Base-by-base conservation (phyloP, 495 filamentous ascomycete genomes). In the Pseudomonodictys pantanalensis region DNA sequence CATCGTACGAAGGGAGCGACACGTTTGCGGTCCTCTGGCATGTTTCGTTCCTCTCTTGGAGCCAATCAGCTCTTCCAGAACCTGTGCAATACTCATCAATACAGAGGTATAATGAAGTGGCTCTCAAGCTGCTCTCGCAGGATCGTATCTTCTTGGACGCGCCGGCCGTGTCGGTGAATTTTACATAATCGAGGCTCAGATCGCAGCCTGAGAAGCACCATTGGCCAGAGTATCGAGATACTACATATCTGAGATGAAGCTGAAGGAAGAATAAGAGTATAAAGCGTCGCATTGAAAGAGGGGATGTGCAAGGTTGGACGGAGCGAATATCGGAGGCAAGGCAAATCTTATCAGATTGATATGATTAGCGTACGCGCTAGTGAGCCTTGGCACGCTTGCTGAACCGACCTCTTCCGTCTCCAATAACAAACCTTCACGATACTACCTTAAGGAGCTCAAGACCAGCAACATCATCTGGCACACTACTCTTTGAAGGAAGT, bases 261-360 rank as follows among this genome's bases (percentile, higher is more conserved):
- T 30, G 9, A 15, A 56, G 23, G 17, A 56, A 7, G 41, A 56
- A 12, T 11, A 32, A 20, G 15, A 45, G 28, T 29, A 41, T 10
- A 12, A 22, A 15, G n/a, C 17, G 45, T 28, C 26, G 43, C 39
- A 56, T 45, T 10, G 26, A 32, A 22, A 25, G 22, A 33, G 2
- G 24, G 17, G 38, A 45, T 55, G 41, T 43, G n/a, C n/a, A n/a
- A n/a, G n/a, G n/a, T n/a, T n/a, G n/a, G n/a, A 39, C 28, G 41
- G 41, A 56, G 52, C 39, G 43, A 32, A 5, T n/a, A 26, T 32
- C 39, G 39, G 52, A 56, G 52, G 39, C 39, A 10, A 25, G n/a
- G 39, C 30, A 56, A 56, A 45, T 46, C 43, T 56, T 56, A 56
- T 56, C 52, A 46, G 52, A 56, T 56, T 17, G 38, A n/a, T n/a